Percentiles rank a stretch among this genome's conserved stretches.
These are phyloP conservation scores for Sordariomycetes sp. DNA, from an alignment of 2,329 filamentous ascomycete species.

Conservation along the genomic window DNA sequence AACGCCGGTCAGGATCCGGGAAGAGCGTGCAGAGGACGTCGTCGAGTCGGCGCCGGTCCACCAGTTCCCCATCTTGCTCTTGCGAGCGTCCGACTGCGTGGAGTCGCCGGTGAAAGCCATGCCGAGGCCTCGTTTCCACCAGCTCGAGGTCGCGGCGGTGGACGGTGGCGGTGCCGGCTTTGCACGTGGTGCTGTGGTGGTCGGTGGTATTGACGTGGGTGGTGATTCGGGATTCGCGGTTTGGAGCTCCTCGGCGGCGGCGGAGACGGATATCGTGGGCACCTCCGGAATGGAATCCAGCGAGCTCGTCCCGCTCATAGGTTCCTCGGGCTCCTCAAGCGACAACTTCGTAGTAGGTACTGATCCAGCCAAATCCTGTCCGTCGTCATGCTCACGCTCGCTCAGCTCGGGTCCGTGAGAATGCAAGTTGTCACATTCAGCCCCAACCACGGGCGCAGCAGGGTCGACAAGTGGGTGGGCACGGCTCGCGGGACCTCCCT, in stretches of 20 bases:
- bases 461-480: background rate
- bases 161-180: background rate
- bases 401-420: background rate
- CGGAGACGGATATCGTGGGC: constrained; percentile 1
- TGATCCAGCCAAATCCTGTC: background rate
- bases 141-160: constrained; percentile 11
- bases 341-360: background rate
- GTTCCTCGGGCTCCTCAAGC: background rate
- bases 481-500: constrained; percentile 4
- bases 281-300: background rate
- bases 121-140: constrained; percentile 13
- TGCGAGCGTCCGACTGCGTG: background rate
- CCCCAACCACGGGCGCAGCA: background rate
- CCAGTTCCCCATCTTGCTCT: background rate
- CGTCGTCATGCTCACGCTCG: background rate
- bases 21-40: constrained; percentile 1
- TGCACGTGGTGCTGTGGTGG: background rate
- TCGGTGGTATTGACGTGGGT: background rate
- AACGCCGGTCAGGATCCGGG: constrained; percentile 5
- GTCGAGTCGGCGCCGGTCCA: constrained; percentile 3
- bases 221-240: background rate
- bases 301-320: background rate
- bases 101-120: constrained; percentile 20
- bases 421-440: background rate
- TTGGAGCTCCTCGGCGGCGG: background rate